Base-by-base conservation (phyloP, 1,284 basidiomycete genomes). In the Ustilago esculenta region DNA sequence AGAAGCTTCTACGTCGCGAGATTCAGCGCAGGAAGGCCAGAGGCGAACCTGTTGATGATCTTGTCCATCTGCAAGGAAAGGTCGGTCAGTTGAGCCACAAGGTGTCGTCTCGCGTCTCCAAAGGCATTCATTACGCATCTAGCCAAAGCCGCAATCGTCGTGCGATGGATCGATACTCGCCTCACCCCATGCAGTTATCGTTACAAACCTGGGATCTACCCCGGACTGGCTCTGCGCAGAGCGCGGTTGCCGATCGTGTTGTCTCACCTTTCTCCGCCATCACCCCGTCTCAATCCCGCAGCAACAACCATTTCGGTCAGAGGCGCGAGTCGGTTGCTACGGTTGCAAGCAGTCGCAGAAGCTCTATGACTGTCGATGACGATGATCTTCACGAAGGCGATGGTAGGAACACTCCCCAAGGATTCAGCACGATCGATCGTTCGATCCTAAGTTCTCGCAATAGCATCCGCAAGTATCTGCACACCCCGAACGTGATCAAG, bases 111-210 rank as follows among this genome's bases (percentile, higher is more conserved):
- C 64, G 60, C 11, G 69, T 78, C 25, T 64, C 64, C 5, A 61
- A 67, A n/a, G 69, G 72, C n/a, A 49, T 79, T 21, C 55, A 65
- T 29, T 77, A 77, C 37, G 76, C 66, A 11, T 52, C 66, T 8
- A 75, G 66, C 43, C 44, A 59, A 47, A 70, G 65, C 36, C 68
- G 77, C 32, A 76, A 73, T 40, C 75, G 72, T 10, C 61, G 77
- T 18, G 77, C 77, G 2, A 77, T 79, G 72, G 76, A 72, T 18
- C 59, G 63, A 15, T 79, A 72, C 54, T 76, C 76, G 35, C 76
- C 76, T 1, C 61, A 73, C 35, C 55, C 64, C 2, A 39, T 20
- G n/a, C 50, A 41, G 33, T 41, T 58, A 11, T 15, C 57, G 5
- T 34, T 63, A 44, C 61, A 67, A 37, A 59, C 51, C 2, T 41